Evolutionary conservation across 352 stramenopile species (phyloP), one percentile per base, ranked within the genome.

Genomic region (Phytophthora ramorum): DNA sequence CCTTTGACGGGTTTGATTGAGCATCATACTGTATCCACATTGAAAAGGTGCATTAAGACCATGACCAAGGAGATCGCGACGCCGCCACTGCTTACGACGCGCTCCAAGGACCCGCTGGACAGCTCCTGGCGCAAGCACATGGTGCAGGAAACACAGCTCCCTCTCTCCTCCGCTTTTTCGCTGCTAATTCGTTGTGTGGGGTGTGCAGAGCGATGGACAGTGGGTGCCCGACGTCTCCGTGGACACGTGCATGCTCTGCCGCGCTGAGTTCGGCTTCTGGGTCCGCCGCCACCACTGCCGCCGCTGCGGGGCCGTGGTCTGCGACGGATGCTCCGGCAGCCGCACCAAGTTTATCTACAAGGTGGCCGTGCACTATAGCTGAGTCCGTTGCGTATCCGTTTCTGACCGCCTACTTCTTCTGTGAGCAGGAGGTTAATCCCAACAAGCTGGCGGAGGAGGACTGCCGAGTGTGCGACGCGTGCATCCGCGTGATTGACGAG

Each of bases 251-350:
- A 95, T 96, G 85, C 69, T 92, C 28, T 97, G 90, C 70, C 83
- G 87, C 50, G 55, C 58, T 32, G 89, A 95, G 59, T 97, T 97
- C 57, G 80, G 78, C 32, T 95, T 93, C 57, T 93, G 87, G 85
- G 92, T 84, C 57, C 86, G 90, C 28, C 90, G 91, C 63, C 90
- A 97, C 73, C 90, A 97, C 66, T 97, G 90, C 62, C 87, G 90
- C 6, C 85, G 85, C n/a, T 97, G 90, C 35, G 90, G 90, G 10
- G 83, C 84, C 7, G 77, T 95, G 19, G 81, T 96, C 7, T 97
- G 90, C 53, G 80, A 94, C 40, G 40, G 72, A 10, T 97, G 90
- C 66, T 95, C 89, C 7, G 75, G 78, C 7, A 92, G 78, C 56
- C 83, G 86, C 35, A 95, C 88, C 28, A 87, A 87, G 46, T 93